Base-by-base conservation (phyloP, 2,329 filamentous ascomycete species). In the Pseudomassariella vexata region DNA sequence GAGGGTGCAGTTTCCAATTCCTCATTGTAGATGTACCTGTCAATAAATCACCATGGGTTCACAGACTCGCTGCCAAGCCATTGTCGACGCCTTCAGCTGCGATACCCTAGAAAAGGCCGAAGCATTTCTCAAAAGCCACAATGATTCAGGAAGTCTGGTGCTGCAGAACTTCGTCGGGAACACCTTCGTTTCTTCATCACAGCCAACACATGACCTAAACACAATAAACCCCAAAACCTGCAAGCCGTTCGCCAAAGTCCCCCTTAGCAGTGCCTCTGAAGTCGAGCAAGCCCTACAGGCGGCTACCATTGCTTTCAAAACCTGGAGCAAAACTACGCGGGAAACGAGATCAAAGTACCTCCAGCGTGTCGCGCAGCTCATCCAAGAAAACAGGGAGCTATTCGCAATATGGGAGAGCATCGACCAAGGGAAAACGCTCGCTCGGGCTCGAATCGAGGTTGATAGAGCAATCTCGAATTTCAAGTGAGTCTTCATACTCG, bases 331-430 rank as follows among this genome's bases (percentile, higher is more conserved):
- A 34, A 53, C 49, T 1, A 36, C 50, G 3, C 45, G 42, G 8
- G 36, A 40, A 11, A 39, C 42, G 20, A 37, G 52, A 19, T 54
- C 52, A 7, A 32, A 38, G 15, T 38, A 46, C 23, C 45, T 55
- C 16, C 44, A 44, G 23, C 40, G 42, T 5, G 28, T 55, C 12
- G 46, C 44, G 25, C 39, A 50, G 16, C 28, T 53, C 20, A 45
- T 55, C 22, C 43, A 45, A 24, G 42, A 52, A 19, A 43, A 56
- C 15, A 44, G 47, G 4, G 54, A 57, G 32, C 35, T 53, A 5
- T 51, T 57, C 28, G 53, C 54, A 2, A 48, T 56, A 2, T 57
- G 54, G 54, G 54, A 57, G 36, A 56, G 52, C 38, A 50, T 56
- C 17, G 53, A 57, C 34, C 54, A 57, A 35, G 54, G 54, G 8